A percentile compares a stretch with the other conserved stretches of the same genome.
These are phyloP conservation scores for Gryganskiella cystojenkinii DNA, from an alignment of 192 early-diverging fungal species.

Conservation along the genomic window DNA sequence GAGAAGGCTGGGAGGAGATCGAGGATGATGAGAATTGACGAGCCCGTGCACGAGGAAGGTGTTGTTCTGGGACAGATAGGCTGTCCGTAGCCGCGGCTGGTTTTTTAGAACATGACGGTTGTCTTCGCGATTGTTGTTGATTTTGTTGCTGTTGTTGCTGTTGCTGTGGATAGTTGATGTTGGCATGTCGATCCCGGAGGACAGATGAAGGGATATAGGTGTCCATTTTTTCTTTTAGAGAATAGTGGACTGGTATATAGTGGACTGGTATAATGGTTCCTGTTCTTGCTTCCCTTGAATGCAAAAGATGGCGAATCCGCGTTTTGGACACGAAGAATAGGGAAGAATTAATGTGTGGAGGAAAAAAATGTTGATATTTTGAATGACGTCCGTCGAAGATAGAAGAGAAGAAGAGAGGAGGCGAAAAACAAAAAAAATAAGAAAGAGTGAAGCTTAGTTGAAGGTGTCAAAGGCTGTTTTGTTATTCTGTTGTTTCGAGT, in stretches of 20 bases:
- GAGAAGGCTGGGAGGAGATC: background rate
- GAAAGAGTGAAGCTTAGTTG: too few relatives aligned
- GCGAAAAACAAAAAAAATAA: too few relatives aligned
- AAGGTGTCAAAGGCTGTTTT: too few relatives aligned
- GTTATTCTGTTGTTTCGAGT: too few relatives aligned
- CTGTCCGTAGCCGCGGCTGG: background rate
- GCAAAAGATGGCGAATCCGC: too few relatives aligned
- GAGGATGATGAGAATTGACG: background rate
- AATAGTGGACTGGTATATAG: background rate
- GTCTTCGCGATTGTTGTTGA: background rate
- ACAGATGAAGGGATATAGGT: conserved; percentile 29
- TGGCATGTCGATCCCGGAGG: conserved; percentile 3
- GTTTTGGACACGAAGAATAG: too few relatives aligned
- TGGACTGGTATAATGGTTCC: background rate
- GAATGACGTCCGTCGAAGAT: too few relatives aligned
- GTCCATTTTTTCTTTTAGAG: conserved; percentile 26
- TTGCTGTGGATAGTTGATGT: background rate
- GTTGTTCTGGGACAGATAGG: background rate
- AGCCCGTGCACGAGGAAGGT: too few relatives aligned
- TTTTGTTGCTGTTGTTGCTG: conserved; percentile 6
- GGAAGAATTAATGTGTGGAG: too few relatives aligned
- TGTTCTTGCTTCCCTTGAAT: background rate
- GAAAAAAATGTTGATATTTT: too few relatives aligned
- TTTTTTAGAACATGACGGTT: background rate
- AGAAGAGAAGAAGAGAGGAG: too few relatives aligned